These are phyloP conservation scores for Pichia occidentalis DNA, from an alignment of 805 yeast species.

Conservation along the genomic window DNA sequence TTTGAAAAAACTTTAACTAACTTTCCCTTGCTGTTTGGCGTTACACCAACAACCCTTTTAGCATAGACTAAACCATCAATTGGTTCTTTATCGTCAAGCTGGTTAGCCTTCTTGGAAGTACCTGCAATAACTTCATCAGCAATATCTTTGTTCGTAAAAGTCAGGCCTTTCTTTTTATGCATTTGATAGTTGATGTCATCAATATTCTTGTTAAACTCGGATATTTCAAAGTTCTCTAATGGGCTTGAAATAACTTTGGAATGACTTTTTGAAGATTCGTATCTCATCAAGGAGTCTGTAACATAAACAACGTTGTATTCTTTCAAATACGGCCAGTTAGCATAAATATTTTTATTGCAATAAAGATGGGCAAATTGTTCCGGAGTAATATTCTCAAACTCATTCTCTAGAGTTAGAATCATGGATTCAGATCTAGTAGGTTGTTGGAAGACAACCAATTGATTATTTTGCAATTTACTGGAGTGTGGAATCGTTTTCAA, in stretches of 20 bases:
- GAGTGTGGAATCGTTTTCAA: constrained; percentile 62
- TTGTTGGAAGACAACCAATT: constrained; percentile 72
- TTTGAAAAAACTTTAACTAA: constrained; percentile 62
- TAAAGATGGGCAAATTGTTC: constrained; percentile 62
- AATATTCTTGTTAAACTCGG: constrained; percentile 38
- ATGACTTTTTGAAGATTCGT: constrained; percentile 34
- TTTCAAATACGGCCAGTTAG: constrained; percentile 85
- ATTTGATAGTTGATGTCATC: constrained; percentile 37
- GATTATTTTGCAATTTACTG: constrained; percentile 48
- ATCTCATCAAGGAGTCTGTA: constrained; percentile 46
- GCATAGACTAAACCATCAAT: constrained; percentile 60
- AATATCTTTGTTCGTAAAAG: constrained; percentile 15
- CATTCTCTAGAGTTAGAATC: constrained; percentile 54
- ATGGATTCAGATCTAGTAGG: constrained; percentile 81
- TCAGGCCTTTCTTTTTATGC: constrained; percentile 47
- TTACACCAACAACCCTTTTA: constrained; percentile 71
- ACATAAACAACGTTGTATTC: constrained; percentile 70
- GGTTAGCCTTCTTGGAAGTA: constrained; percentile 4
- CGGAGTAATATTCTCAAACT: constrained; percentile 47
- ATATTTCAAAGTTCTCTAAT: constrained; percentile 41
- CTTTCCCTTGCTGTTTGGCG: constrained; percentile 66
- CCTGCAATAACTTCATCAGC: constrained; percentile 12
- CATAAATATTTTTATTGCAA: constrained; percentile 57
- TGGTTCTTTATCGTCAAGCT: constrained; percentile 16
- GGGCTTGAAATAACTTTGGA: constrained; percentile 31